Conservation (phyloP, 768 basidiomycete species). For the Coprinopsis marcescibilis region DNA sequence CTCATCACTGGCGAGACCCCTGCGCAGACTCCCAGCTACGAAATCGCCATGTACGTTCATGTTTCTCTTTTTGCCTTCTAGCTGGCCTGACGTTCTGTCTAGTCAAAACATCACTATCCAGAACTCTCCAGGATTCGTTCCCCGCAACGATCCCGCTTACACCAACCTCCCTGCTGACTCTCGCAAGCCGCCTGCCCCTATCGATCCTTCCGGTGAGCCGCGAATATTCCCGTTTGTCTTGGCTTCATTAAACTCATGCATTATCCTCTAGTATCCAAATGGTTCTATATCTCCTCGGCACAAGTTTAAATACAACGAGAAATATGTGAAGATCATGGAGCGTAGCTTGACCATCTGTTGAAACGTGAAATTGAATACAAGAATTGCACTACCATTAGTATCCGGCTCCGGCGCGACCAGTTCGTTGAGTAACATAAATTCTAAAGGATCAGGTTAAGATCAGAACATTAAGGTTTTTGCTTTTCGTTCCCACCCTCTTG, state of each 20-base stretch:
- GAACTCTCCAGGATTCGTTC: conserved; percentile 66
- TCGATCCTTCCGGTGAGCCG: conserved; percentile 82
- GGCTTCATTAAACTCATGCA: conserved; percentile 4
- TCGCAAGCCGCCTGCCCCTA: conserved; percentile 76
- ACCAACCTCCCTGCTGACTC: conserved; percentile 69
- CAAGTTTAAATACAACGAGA: too few species aligned
- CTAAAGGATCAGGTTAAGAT: conserved; percentile 15
- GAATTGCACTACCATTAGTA: conserved; percentile 6
- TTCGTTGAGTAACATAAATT: background rate
- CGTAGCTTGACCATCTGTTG: too few species aligned
- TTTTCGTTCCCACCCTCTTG: conserved; percentile 41
- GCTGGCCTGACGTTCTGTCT: conserved; percentile 10
- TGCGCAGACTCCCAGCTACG: conserved; percentile 65
- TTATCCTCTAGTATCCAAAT: conserved; percentile 63
- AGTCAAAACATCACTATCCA: conserved; percentile 79
- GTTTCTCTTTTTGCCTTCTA: background rate
- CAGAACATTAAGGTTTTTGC: conserved; percentile 18
- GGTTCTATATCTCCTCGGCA: conserved; percentile 93
- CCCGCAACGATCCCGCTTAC: conserved; percentile 58
- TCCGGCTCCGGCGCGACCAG: conserved; percentile 1
- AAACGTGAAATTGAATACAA: too few species aligned
- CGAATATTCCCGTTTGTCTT: background rate
- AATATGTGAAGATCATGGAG: background rate
- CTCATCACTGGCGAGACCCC: conserved; percentile 76
- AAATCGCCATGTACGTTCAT: conserved; percentile 77